phyloP scores from a whole-genome alignment of 164 flowering plant genomes.

The Kingdonia uniflora region DNA sequence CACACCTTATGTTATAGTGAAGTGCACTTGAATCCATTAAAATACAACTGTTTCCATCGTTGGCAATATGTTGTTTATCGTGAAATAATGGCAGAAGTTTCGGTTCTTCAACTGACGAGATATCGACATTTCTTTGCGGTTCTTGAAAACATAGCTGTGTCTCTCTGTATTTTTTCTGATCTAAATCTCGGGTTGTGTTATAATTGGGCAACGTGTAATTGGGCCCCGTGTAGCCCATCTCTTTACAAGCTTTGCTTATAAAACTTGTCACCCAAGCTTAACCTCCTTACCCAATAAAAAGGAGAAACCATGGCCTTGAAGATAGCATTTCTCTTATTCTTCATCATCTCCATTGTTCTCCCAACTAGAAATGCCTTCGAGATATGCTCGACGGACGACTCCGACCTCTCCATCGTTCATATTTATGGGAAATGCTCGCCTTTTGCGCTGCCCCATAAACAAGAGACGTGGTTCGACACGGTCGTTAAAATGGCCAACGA shows the following conservation, averaged over 20 bases:
- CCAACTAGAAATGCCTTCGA: conserved; percentile 16
- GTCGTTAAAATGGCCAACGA: conserved; percentile 67
- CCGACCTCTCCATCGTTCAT: conserved; percentile 57
- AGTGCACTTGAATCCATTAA: too few species aligned
- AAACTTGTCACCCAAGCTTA: background rate
- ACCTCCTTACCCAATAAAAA: conserved; percentile 1
- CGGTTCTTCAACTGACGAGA: conserved; percentile 16
- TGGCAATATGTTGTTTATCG: too few species aligned
- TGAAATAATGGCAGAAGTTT: conserved; percentile 16
- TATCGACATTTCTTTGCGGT: conserved; percentile 22
- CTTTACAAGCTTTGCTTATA: conserved; percentile 3
- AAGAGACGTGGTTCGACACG: conserved; percentile 35
- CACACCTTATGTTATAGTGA: too few species aligned
- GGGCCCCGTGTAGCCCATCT: too few species aligned
- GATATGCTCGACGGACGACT: conserved; percentile 33
- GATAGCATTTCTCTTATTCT: conserved; percentile 18
- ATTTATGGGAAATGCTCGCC: conserved; percentile 79
- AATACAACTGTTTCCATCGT: too few species aligned
- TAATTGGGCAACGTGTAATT: too few species aligned
- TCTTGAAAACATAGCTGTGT: too few species aligned
- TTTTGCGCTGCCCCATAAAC: conserved; percentile 32
- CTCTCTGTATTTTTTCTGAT: too few species aligned
- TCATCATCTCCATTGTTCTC: conserved; percentile 18
- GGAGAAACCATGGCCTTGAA: conserved; percentile 28
- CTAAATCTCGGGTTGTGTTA: too few species aligned